Evolutionary conservation across 2,329 filamentous ascomycete species (phyloP), one percentile per base, ranked within the genome.

Genomic region (Plenodomus biglobosus): DNA sequence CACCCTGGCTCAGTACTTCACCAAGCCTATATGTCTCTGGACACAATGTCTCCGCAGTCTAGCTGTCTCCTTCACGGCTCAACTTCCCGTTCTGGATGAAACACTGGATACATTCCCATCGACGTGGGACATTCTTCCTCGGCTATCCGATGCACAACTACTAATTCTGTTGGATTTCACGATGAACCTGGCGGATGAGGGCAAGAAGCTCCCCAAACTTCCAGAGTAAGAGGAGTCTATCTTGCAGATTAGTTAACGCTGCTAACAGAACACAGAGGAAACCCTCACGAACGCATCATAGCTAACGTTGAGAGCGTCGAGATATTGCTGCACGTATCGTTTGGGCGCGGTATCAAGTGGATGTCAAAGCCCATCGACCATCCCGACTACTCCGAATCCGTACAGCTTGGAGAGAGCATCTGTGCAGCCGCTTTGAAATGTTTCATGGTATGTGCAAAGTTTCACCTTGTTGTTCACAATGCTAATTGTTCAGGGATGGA

Each of bases 1-100:
- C n/a, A 87, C 87, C 6, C 73, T 92, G 6, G 85, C 87, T 15
- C 86, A 86, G 17, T 90, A 86, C 64, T 91, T 88, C 62, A 77
- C 89, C 24, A 86, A 86, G 48, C 87, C 88, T 52, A 82, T 87
- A 6, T 73, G 78, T 10, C 75, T 81, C 5, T 92, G 88, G 87
- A 75, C 77, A n/a, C 74, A 74, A 42, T 88, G 85, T 52, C 69
- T 90, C 27, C 78, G 77, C 32, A 85, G 87, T 61, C 72, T 90
- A n/a, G 62, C 84, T 34, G 75, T 80, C 46, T 87, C 82, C 46
- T 75, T 88, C 16, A 55, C 79, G 74, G 41, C 67, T 72, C 18
- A 76, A 77, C 50, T 73, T 72, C 30, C 72, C 15, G 66, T 79
- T 5, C 65, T 80, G 0, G 73, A 82, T n/a, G 75, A 78, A 13